Conservation (phyloP, 108 stramenopile species). For the Ochromonas danica region DNA sequence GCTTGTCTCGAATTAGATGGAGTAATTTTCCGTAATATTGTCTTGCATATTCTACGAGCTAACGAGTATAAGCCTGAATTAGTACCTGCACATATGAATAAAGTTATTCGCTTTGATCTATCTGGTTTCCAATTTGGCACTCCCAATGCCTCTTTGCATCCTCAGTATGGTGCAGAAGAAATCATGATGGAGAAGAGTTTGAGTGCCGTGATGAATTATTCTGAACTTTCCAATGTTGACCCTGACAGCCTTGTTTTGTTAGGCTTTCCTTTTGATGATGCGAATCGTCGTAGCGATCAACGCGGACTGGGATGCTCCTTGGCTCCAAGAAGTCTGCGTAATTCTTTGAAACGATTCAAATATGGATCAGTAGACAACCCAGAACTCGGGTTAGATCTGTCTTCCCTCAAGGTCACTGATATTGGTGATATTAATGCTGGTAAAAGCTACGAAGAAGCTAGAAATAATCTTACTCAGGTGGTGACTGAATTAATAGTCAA, state of each 20-base stretch:
- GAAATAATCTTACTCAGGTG: background rate
- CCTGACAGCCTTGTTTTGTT: background rate
- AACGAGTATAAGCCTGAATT: slow-evolving; percentile 89
- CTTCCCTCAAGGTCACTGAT: background rate
- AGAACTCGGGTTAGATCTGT: background rate
- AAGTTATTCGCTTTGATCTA: background rate
- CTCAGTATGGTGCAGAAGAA: background rate
- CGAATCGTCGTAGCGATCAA: background rate
- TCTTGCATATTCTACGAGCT: slow-evolving; percentile 87
- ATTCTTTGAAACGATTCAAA: background rate
- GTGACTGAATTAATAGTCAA: background rate
- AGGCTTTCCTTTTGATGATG: slow-evolving; percentile 18
- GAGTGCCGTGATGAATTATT: background rate
- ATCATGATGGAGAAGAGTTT: background rate
- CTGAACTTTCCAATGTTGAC: background rate
- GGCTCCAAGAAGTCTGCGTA: background rate
- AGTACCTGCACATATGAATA: slow-evolving; percentile 60
- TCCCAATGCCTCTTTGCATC: background rate
- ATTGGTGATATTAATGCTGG: slow-evolving; percentile 8
- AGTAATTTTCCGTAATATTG: slow-evolving; percentile 69
- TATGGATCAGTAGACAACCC: slow-evolving; percentile 12
- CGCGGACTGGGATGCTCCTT: background rate
- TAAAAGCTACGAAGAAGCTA: background rate
- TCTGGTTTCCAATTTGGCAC: slow-evolving; percentile 2
- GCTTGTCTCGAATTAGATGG: slow-evolving; percentile 87